Evolutionary conservation across 2,329 filamentous ascomycete species (phyloP).

Genomic region (Colletotrichum echinochloae): DNA sequence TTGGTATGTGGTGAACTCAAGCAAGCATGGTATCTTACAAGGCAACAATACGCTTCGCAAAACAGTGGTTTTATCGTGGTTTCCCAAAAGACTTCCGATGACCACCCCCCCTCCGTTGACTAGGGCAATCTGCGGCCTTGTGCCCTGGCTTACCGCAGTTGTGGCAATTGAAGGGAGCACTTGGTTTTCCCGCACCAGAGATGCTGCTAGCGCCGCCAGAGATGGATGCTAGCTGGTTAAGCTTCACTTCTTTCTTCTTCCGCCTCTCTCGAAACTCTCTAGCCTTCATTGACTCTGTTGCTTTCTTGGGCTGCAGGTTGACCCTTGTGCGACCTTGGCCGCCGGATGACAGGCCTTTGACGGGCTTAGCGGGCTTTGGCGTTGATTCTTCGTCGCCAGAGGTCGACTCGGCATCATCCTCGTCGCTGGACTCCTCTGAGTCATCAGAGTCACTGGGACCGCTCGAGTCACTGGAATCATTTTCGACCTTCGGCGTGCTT

Average conservation of each 20-base stretch:
- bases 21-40: constrained; percentile 32
- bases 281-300: constrained; percentile 58
- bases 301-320: constrained; percentile 46
- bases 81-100: constrained; percentile 22
- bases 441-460: constrained; percentile 43
- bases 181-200: constrained; percentile 37
- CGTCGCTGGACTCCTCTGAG: constrained; percentile 33
- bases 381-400: constrained; percentile 18
- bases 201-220: constrained; percentile 53
- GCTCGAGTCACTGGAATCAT: constrained; percentile 44
- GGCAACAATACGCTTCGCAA: constrained; percentile 6
- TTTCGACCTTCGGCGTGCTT: constrained; percentile 38
- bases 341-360: constrained; percentile 42
- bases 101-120: constrained; percentile 43
- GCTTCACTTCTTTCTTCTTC: constrained; percentile 74
- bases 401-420: constrained; percentile 3
- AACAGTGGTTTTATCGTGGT: constrained; percentile 9
- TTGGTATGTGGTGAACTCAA: constrained; percentile 7
- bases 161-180: constrained; percentile 62
- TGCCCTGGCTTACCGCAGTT: constrained; percentile 73
- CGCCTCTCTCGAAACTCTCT: constrained; percentile 68
- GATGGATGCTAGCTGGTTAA: constrained; percentile 73
- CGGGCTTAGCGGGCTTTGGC: constrained; percentile 31
- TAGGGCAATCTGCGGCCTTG: constrained; percentile 66
- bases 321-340: constrained; percentile 32